Evolutionary conservation across 2,329 filamentous ascomycete species (phyloP).

Genomic region (Thyridium curvatum): DNA sequence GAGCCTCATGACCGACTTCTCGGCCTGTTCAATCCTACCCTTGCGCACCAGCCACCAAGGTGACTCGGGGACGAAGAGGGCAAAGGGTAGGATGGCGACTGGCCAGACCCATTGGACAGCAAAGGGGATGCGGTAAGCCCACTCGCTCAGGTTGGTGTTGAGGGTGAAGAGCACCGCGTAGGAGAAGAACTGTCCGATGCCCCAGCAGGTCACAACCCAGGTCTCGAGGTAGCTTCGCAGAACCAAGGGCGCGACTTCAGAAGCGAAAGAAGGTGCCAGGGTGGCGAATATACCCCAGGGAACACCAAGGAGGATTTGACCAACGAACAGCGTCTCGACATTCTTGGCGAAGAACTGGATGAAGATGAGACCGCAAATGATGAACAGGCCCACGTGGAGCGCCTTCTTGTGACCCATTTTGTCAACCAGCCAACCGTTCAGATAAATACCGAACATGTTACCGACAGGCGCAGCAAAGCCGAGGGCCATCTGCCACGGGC

Average conservation of each 20-base stretch:
- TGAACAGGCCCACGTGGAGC: conserved; percentile 32
- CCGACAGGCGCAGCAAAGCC: conserved; percentile 29
- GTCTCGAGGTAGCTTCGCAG: conserved; percentile 59
- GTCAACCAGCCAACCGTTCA: conserved; percentile 43
- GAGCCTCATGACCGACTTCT: conserved; percentile 57
- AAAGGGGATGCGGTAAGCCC: conserved; percentile 62
- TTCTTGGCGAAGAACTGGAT: conserved; percentile 56
- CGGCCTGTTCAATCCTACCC: conserved; percentile 58
- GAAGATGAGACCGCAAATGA: conserved; percentile 35
- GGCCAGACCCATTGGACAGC: conserved; percentile 74
- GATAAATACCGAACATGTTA: conserved; percentile 39
- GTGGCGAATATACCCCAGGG: conserved; percentile 37
- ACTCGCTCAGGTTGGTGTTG: conserved; percentile 34
- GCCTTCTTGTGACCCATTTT: conserved; percentile 35
- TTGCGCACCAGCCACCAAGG: conserved; percentile 73
- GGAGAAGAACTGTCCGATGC: conserved; percentile 59
- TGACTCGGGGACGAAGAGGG: conserved; percentile 63
- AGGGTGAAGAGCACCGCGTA: conserved; percentile 52
- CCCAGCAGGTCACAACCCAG: conserved; percentile 70
- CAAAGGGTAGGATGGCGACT: conserved; percentile 56
- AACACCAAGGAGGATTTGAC: conserved; percentile 56
- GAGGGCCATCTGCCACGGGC: conserved; percentile 42
- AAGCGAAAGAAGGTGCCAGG: conserved; percentile 49
- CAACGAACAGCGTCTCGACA: conserved; percentile 50
- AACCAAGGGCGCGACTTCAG: conserved; percentile 67